Evolutionary conservation across 164 flowering plant genomes (phyloP).

Genomic region (Berberis thunbergii): DNA sequence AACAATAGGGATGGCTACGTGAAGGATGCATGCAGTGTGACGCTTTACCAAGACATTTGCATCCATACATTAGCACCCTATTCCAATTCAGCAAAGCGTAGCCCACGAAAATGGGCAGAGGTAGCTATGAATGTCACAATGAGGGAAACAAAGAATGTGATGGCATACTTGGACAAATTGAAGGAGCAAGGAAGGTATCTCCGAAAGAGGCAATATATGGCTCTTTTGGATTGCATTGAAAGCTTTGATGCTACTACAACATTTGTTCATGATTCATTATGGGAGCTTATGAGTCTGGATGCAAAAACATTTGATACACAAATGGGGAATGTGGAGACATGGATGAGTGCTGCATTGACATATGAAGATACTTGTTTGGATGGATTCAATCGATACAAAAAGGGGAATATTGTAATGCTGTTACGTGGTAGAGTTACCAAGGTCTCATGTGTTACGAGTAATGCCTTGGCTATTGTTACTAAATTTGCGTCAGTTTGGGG

Average conservation of each 20-base stretch:
- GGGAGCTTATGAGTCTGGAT: conserved; percentile 39
- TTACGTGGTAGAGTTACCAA: not conserved
- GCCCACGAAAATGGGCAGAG: conserved; percentile 60
- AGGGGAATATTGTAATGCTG: not conserved
- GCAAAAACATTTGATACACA: conserved; percentile 26
- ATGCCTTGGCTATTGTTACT: not conserved
- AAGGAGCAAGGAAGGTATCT: conserved; percentile 1
- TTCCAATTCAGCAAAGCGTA: conserved; percentile 34
- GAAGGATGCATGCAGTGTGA: conserved; percentile 60
- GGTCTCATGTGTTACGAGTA: not conserved
- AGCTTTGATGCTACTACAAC: conserved; percentile 38
- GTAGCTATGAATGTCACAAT: conserved; percentile 68
- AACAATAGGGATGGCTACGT: conserved; percentile 25
- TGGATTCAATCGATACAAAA: not conserved
- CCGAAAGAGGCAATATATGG: conserved; percentile 22
- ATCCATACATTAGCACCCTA: conserved; percentile 46
- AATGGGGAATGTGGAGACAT: conserved; percentile 5
- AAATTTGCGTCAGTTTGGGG: not conserved
- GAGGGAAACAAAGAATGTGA: conserved; percentile 30
- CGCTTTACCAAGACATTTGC: conserved; percentile 49
- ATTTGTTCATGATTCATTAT: conserved; percentile 43
- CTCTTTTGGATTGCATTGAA: conserved; percentile 61
- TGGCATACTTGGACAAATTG: conserved; percentile 17
- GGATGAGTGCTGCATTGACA: not conserved
- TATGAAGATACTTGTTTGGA: conserved; percentile 1